phyloP scores from a whole-genome alignment of 2,329 filamentous ascomycete genomes.

The Calonectria pteridis region DNA sequence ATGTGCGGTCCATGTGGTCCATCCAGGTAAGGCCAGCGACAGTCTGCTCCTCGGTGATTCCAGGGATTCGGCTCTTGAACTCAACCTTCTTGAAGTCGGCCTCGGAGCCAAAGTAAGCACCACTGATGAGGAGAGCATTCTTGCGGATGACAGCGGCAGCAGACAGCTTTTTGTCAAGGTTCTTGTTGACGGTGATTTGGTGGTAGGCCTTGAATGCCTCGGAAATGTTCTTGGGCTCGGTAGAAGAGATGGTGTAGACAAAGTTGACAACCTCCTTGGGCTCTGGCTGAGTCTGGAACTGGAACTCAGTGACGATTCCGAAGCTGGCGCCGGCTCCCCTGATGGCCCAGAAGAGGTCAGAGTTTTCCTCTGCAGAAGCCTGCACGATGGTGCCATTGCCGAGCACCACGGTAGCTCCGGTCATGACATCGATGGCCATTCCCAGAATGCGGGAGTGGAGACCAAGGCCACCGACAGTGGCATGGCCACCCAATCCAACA shows the following conservation, averaged over 20 bases:
- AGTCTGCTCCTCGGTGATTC: background rate
- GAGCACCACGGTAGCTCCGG: background rate
- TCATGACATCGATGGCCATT: conserved; percentile 4
- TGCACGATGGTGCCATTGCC: background rate
- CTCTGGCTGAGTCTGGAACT: conserved; percentile 12
- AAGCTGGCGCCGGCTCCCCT: conserved; percentile 6
- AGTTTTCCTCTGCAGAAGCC: background rate
- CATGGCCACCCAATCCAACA: conserved; percentile 16
- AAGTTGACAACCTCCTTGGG: conserved; percentile 1
- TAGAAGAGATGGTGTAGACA: background rate
- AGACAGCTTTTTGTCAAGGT: background rate
- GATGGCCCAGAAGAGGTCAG: conserved; percentile 6
- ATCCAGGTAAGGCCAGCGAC: background rate
- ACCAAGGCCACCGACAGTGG: conserved; percentile 17
- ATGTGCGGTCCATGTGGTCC: background rate
- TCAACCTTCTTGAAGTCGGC: background rate
- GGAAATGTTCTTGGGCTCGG: background rate
- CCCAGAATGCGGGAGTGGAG: conserved; percentile 6
- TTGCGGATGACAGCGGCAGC: background rate
- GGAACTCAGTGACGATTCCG: conserved; percentile 8
- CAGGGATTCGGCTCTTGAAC: background rate
- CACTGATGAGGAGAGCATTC: background rate
- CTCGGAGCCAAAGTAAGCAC: background rate
- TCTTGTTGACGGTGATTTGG: background rate
- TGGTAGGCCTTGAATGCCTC: conserved; percentile 12